Conservation (phyloP, 495 filamentous ascomycete genomes). For the Cercophora newfieldiana region DNA sequence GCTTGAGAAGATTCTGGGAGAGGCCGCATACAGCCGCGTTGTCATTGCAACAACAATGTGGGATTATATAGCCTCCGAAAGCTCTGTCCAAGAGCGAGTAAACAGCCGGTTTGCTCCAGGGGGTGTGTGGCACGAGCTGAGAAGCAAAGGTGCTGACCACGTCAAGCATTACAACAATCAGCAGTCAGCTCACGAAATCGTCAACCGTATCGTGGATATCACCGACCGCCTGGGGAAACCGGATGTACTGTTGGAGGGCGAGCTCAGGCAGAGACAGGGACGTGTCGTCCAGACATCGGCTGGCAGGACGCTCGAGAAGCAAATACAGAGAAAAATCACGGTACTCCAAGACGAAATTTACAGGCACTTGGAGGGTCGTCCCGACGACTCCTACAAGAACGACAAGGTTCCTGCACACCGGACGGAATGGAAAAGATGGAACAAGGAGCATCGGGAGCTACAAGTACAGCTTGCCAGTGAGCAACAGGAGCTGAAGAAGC, state of each 20-base stretch:
- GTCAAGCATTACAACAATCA: conserved; percentile 1
- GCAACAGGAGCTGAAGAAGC: background rate
- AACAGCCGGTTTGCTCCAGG: background rate
- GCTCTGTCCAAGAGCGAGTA: background rate
- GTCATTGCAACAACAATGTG: conserved; percentile 7
- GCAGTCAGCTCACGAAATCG: background rate
- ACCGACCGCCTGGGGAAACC: background rate
- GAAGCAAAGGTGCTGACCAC: background rate
- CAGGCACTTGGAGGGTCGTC: background rate
- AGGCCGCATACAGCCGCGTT: background rate
- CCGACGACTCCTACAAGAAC: background rate
- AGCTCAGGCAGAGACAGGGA: background rate
- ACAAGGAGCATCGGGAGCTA: background rate
- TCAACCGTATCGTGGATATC: background rate
- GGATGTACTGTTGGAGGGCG: too few relatives aligned
- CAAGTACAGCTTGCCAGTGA: background rate
- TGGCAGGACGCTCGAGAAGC: background rate
- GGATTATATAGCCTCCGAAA: background rate
- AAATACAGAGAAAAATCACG: background rate
- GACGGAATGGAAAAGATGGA: background rate
- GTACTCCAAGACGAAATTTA: background rate
- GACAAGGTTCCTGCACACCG: background rate
- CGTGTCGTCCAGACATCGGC: background rate
- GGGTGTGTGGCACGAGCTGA: conserved; percentile 1
- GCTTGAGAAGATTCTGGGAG: conserved; percentile 1